A percentile compares a stretch with the other conserved stretches of the same genome.
Conservation (phyloP, 2,329 filamentous ascomycete species). For the Penicillium sp. region DNA sequence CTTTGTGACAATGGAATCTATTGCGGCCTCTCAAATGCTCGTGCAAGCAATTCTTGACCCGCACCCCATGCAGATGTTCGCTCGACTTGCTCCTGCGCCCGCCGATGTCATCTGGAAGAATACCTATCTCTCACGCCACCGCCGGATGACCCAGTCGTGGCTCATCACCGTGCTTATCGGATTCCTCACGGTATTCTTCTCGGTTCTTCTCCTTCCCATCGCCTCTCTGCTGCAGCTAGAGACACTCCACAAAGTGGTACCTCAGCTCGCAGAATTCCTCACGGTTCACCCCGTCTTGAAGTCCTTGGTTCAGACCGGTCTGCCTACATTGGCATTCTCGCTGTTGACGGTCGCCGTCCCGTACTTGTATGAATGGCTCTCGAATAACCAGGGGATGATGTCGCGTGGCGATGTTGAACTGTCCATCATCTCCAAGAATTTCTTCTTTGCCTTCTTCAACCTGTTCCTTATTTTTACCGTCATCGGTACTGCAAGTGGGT, state of each 20-base stretch:
- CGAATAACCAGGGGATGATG: conserved; percentile 88
- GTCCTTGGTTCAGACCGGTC: conserved; percentile 76
- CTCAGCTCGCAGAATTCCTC: conserved; percentile 64
- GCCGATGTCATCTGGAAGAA: conserved; percentile 94
- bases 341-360: conserved; percentile 85
- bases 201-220: conserved; percentile 72
- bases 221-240: conserved; percentile 77
- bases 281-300: conserved; percentile 63
- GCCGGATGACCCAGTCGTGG: conserved; percentile 76
- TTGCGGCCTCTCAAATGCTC: conserved; percentile 88
- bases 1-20: conserved; percentile 96
- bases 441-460: conserved; percentile 99
- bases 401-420: conserved; percentile 92
- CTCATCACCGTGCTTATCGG: conserved; percentile 76
- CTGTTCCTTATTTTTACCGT: conserved; percentile 93
- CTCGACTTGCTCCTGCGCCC: conserved; percentile 80
- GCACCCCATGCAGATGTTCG: conserved; percentile 76
- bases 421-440: conserved; percentile 95
- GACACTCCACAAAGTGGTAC: conserved; percentile 69
- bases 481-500: conserved; percentile 72
- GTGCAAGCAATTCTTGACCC: conserved; percentile 92
- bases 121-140: conserved; percentile 72
- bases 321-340: conserved; percentile 81
- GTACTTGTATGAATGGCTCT: conserved; percentile 88
- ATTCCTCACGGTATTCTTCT: conserved; percentile 81